Evolutionary conservation across 108 stramenopile species (phyloP), one percentile per base, ranked within the genome.

Genomic region (Cyclostephanos tholiformis): DNA sequence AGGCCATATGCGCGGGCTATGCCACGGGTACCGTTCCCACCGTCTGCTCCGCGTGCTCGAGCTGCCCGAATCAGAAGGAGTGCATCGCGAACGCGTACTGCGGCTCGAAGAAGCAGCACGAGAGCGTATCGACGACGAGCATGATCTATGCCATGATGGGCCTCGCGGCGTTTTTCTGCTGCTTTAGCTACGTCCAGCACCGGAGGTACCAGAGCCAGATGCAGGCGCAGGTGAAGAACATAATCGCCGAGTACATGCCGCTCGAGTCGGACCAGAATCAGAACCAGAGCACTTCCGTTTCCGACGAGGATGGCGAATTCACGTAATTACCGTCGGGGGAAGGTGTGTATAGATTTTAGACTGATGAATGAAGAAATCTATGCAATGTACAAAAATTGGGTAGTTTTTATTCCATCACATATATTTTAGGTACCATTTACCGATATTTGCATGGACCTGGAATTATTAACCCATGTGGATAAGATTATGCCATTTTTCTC

Each of bases 211-310:
- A 89, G 73, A 65, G 73, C n/a, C 85, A 89, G 78, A 92, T 96
- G 91, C 85, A 95, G 68, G 89, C 86, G 57, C 93, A 97, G 85
- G 95, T 97, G 25, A 88, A 93, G 50, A 91, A 93, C 23, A 97
- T 97, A 20, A 76, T 97, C 79, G 95, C 97, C 11, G 97, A 97
- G 71, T 97, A 97, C 76, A 95, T 91, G 89, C 90, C 90, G 6
- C 67, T 91, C 20, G 61, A 62, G 38, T 41, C 61, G 8, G 90
- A 91, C 48, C 71, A 78, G 38, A 66, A 78, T 53, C 76, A 76
- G 50, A 32, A 46, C 4, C 71, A 82, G 22, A 63, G 38, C 30
- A 77, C 77, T 13, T 49, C 76, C 41, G 72, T 82, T 16, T 60
- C 81, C 10, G 81, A 82, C 29, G 81, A 82, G 50, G 81, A 82